A percentile compares a stretch with the other conserved stretches of the same genome.
These are phyloP conservation scores for Kodamaea derodonti DNA, from an alignment of 1,139 yeast genomes.

Conservation along the genomic window DNA sequence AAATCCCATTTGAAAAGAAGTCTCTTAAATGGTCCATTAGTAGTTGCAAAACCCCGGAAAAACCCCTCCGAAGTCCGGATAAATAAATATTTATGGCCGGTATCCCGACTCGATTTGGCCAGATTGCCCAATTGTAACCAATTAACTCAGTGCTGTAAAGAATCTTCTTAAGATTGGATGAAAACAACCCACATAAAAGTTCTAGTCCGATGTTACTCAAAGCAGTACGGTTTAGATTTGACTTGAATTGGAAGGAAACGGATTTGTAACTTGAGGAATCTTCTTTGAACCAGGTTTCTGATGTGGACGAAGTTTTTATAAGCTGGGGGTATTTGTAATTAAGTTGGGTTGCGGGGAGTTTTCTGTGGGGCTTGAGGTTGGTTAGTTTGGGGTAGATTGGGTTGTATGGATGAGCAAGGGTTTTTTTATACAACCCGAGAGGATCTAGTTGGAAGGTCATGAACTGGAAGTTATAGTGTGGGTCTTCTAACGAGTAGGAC, in stretches of 20 bases:
- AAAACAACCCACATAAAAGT: conserved; percentile 44
- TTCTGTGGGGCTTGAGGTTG: background rate
- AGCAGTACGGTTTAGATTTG: conserved; percentile 24
- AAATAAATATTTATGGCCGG: conserved; percentile 46
- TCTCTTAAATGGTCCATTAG: conserved; percentile 18
- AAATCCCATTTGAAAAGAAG: conserved; percentile 11
- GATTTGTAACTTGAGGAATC: conserved; percentile 16
- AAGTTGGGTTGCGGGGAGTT: background rate
- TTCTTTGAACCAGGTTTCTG: background rate
- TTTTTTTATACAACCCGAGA: conserved; percentile 3
- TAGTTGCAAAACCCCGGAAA: conserved; percentile 22
- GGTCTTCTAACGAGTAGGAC: no score
- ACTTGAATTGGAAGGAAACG: conserved; percentile 43
- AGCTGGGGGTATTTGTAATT: background rate
- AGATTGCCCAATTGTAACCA: conserved; percentile 53
- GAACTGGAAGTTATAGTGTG: conserved; percentile 18
- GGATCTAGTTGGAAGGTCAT: conserved; percentile 10
- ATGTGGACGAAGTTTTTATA: background rate
- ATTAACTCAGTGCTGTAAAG: conserved; percentile 50
- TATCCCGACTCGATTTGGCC: conserved; percentile 48
- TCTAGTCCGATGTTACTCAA: conserved; percentile 42
- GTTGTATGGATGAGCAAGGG: background rate
- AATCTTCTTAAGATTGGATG: conserved; percentile 28
- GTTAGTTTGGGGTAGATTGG: background rate
- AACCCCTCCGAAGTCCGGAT: conserved; percentile 44